phyloP scores from a whole-genome alignment of 352 stramenopile genomes.

The Aphanomyces astaci region DNA sequence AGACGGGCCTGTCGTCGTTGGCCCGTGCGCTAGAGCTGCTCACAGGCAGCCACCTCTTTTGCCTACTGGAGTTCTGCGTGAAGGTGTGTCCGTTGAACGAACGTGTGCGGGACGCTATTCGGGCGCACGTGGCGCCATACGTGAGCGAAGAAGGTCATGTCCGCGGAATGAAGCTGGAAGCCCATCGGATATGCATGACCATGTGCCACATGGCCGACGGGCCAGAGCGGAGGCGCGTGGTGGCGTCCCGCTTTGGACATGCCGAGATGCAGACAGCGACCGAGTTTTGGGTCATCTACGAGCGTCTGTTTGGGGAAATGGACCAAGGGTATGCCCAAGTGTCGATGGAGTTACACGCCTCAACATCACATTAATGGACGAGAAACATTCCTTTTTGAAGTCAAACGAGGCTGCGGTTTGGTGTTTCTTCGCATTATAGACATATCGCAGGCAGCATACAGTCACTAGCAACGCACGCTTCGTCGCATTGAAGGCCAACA shows the following conservation, averaged over 20 bases:
- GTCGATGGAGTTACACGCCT: not conserved
- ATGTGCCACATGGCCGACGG: not conserved
- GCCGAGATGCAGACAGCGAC: conserved; percentile 20
- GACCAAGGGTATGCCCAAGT: not conserved
- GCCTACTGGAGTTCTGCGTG: conserved; percentile 59
- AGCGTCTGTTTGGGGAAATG: conserved; percentile 35
- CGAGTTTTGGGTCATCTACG: conserved; percentile 51
- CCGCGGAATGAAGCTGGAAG: not conserved
- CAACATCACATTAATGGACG: too few relatives aligned
- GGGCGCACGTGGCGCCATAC: conserved; percentile 38
- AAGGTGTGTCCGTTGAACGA: conserved; percentile 60
- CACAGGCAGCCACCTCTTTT: conserved; percentile 42
- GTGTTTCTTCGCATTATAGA: not conserved
- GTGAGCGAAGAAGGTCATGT: conserved; percentile 9
- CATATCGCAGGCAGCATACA: not conserved
- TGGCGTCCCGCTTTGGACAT: not conserved
- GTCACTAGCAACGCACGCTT: conserved; percentile 1
- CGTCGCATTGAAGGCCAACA: conserved; percentile 7
- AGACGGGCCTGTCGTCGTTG: not conserved
- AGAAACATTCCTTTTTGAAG: not conserved
- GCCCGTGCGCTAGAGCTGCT: conserved; percentile 44
- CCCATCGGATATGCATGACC: conserved; percentile 18
- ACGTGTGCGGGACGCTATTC: conserved; percentile 39
- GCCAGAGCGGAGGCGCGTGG: not conserved
- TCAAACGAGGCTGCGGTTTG: not conserved